A percentile compares a stretch with the other conserved stretches of the same genome.
phyloP scores from a whole-genome alignment of 495 filamentous ascomycete species.

The Xylaria intraflava region DNA sequence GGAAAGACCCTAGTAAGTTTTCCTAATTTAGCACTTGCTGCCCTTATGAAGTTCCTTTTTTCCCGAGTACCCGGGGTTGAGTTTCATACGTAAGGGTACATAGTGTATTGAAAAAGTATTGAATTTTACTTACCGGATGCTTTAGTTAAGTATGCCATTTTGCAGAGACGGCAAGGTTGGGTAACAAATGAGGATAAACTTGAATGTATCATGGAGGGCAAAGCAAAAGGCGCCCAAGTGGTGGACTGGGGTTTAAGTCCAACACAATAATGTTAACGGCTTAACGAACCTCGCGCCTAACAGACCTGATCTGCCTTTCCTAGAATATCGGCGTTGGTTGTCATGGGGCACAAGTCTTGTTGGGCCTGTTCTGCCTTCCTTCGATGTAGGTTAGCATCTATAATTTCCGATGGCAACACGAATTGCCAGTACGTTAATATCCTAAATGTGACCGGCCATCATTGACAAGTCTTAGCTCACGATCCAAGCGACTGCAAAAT shows the following conservation, averaged over 20 bases:
- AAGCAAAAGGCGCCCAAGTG: constrained; percentile 22
- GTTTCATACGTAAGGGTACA: background rate
- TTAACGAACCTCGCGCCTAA: background rate
- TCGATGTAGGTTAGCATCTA: too few relatives aligned
- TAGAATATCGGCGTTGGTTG: too few relatives aligned
- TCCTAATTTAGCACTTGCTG: background rate
- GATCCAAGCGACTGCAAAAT: too few relatives aligned
- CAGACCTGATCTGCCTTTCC: too few relatives aligned
- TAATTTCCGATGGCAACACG: too few relatives aligned
- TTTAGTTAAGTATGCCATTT: constrained; percentile 32
- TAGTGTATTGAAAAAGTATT: background rate
- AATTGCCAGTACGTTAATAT: too few relatives aligned
- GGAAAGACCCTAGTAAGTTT: constrained; percentile 34
- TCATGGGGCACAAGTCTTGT: too few relatives aligned
- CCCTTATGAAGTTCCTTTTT: background rate
- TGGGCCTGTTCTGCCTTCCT: too few relatives aligned
- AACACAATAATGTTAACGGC: background rate
- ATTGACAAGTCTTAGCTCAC: too few relatives aligned
- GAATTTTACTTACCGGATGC: background rate
- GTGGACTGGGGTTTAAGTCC: constrained; percentile 38
- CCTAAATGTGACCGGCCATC: too few relatives aligned
- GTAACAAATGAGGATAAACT: constrained; percentile 47
- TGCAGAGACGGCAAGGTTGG: constrained; percentile 41
- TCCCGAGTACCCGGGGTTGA: background rate
- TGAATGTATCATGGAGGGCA: constrained; percentile 41